Base-by-base conservation (phyloP, 192 early-diverging fungal species). In the Backusella macrospora region DNA sequence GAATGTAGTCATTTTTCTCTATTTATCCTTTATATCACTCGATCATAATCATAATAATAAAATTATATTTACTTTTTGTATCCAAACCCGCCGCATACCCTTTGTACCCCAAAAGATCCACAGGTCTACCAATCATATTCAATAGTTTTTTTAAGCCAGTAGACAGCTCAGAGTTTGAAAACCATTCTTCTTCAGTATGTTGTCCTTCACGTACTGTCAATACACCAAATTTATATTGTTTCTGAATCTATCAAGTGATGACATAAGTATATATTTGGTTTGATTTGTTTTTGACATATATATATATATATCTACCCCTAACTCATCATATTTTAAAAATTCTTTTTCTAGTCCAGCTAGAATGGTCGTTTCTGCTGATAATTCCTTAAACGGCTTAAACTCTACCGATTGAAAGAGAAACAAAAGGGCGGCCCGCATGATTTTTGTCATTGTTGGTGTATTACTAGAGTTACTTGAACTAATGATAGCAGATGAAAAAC, bases 141-240 rank as follows among this genome's bases (percentile, higher is more conserved):
- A 95, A 75, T 68, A 95, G 91, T 29, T 83, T 74, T 26, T 88
- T 81, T 74, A 86, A 85, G 12, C 80, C 75, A 49, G 78, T 79
- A 0, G 93, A 81, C 66, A 83, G 73, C 42, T 81, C 79, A 40
- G 85, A 77, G 74, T 94, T 94, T 23, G 75, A 75, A 66, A 94
- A 90, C 92, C 91, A 92, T 48, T 94, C 89, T 69, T 90, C 90
- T 77, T 95, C 93, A 6, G 76, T 86, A 9, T 80, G 83, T 76
- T 95, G 93, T 5, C 87, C 87, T 15, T 86, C 79, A 21, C 65
- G 81, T 10, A 92, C 82, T 76, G 90, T 84, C 38, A 89, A 83
- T 0, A 95, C 90, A 6, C 93, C 93, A 89, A 95, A 91, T 73
- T 95, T 95, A 80, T 95, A 95, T 49, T 81, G 47, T 15, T 78